A percentile compares a stretch with the other conserved stretches of the same genome.
phyloP scores from a whole-genome alignment of 2,329 filamentous ascomycete species.

The Cercospora berteroae region DNA sequence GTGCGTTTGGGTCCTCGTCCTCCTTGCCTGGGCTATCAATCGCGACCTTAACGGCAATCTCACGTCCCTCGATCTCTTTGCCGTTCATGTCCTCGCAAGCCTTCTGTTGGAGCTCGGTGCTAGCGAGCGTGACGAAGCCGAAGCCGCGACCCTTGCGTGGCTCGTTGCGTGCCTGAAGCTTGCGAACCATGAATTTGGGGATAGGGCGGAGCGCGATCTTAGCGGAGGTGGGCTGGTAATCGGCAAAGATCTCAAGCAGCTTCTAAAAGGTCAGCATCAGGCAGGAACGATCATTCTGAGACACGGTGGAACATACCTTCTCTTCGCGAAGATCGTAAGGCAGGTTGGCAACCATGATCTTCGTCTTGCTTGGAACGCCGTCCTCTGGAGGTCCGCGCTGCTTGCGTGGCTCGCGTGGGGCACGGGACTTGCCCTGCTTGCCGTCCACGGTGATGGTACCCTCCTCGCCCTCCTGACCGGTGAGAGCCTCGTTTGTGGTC shows the following conservation, averaged over 20 bases:
- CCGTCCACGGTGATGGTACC: conserved; percentile 44
- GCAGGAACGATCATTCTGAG: background rate
- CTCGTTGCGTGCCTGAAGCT: conserved; percentile 96
- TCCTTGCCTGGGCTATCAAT: conserved; percentile 99
- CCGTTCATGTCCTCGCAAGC: conserved; percentile 98
- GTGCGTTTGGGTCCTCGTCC: conserved; percentile 64
- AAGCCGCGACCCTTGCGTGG: conserved; percentile 98
- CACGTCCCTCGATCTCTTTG: conserved; percentile 97
- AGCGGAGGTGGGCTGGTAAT: conserved; percentile 87
- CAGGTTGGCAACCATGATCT: conserved; percentile 99
- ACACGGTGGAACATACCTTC: conserved; percentile 62
- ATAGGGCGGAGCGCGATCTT: conserved; percentile 99
- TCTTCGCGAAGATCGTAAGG: conserved; percentile 98
- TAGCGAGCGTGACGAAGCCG: conserved; percentile 93
- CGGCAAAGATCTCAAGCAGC: conserved; percentile 96
- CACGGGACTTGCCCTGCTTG: conserved; percentile 48
- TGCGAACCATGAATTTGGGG: conserved; percentile 99
- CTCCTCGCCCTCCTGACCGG: conserved; percentile 53
- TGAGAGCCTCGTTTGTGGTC: conserved; percentile 55
- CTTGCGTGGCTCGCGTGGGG: conserved; percentile 58
- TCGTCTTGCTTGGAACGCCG: conserved; percentile 97
- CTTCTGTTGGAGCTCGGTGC: conserved; percentile 96
- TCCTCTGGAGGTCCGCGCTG: conserved; percentile 96
- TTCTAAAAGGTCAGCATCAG: conserved; percentile 44
- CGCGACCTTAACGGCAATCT: conserved; percentile 99